These are phyloP conservation scores for Epichloe uncinata DNA, from an alignment of 2,329 filamentous ascomycete genomes.

Conservation along the genomic window DNA sequence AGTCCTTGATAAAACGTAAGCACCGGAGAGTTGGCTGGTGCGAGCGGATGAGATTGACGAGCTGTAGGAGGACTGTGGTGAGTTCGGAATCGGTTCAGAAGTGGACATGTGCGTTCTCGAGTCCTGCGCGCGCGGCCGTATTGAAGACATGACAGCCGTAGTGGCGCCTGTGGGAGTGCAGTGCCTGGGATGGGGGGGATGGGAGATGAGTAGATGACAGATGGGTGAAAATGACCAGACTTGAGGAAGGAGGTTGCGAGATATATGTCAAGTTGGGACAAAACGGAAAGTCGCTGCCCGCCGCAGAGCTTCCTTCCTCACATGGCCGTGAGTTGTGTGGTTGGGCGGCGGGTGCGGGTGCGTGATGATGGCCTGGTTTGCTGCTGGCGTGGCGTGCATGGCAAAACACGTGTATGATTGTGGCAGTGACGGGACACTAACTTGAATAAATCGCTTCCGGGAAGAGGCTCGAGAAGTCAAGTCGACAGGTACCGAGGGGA, in stretches of 20 bases:
- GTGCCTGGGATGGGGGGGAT: background rate
- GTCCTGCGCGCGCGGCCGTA: background rate
- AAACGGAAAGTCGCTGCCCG: too few species aligned
- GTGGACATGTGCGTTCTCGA: background rate
- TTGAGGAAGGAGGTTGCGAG: background rate
- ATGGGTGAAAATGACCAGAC: background rate
- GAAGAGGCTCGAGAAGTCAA: too few species aligned
- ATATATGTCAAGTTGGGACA: too few species aligned
- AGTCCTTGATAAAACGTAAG: constrained; percentile 1
- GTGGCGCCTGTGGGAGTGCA: background rate
- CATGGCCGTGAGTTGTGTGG: background rate
- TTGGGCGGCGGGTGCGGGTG: too few species aligned
- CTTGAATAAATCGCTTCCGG: too few species aligned
- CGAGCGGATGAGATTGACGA: constrained; percentile 1
- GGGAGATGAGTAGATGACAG: too few species aligned
- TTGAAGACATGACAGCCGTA: background rate
- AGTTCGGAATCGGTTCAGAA: background rate
- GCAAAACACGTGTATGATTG: too few species aligned
- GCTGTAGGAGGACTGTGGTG: background rate
- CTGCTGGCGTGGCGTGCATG: background rate
- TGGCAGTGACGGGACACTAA: constrained; percentile 1
- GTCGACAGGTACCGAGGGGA: background rate
- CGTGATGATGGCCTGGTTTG: too few species aligned
- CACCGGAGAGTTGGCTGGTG: constrained; percentile 1
- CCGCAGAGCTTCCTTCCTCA: background rate